phyloP scores from a whole-genome alignment of 371 early-diverging fungal species.

The Sporodiniella umbellata region DNA sequence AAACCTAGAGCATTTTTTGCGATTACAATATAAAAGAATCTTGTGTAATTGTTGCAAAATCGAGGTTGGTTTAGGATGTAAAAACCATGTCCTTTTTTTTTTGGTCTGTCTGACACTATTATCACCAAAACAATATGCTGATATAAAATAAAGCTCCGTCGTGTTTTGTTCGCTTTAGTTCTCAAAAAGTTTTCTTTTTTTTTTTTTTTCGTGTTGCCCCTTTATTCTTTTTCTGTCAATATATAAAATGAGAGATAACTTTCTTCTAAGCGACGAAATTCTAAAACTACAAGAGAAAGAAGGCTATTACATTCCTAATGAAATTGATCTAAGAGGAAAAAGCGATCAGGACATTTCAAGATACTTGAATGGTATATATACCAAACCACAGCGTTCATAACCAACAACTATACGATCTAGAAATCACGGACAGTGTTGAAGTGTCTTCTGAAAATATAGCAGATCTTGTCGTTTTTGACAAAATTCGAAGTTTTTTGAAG shows the following conservation, averaged over 20 bases:
- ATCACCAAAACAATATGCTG: no score
- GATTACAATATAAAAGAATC: no score
- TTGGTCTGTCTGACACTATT: no score
- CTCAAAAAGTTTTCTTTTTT: not conserved
- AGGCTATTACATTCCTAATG: slow-evolving; percentile 52
- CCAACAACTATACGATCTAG: no score
- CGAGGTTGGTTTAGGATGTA: no score
- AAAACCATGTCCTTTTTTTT: no score
- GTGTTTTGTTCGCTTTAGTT: not conserved
- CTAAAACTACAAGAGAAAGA: slow-evolving; percentile 64
- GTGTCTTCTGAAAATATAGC: slow-evolving; percentile 56
- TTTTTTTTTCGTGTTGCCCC: not conserved
- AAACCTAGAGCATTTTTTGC: no score
- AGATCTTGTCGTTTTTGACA: slow-evolving; percentile 54
- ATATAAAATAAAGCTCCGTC: not conserved
- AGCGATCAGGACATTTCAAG: slow-evolving; percentile 51
- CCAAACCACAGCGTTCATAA: no score
- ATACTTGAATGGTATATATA: slow-evolving; percentile 47
- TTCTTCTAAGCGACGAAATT: slow-evolving; percentile 74
- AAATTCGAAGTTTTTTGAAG: slow-evolving; percentile 71
- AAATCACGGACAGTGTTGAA: slow-evolving; percentile 61
- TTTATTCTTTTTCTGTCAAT: slow-evolving; percentile 1
- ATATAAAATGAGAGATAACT: slow-evolving; percentile 33
- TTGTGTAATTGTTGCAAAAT: no score
- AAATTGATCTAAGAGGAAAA: slow-evolving; percentile 56